Base-by-base conservation (phyloP, 2,329 filamentous ascomycete genomes). In the Fusarium austroafricanum region DNA sequence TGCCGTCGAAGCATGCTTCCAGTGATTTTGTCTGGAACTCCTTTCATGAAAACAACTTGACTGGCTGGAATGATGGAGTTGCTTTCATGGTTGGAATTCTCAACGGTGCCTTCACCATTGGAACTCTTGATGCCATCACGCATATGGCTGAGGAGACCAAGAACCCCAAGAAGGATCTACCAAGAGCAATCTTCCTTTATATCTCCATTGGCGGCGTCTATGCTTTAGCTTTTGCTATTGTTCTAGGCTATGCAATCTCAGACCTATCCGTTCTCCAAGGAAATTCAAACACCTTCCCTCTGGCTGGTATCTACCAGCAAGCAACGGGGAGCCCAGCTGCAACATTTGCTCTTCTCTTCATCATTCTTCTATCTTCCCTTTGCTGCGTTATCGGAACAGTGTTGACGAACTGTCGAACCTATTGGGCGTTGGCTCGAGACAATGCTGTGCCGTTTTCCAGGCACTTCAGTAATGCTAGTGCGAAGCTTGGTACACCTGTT, bases 101-200 rank as follows among this genome's bases (percentile, higher is more conserved):
- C 2, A 74, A 74, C 1, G 72, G 72, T 1, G 72, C 72, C 5
- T 74, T 74, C 17, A 65, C 72, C 0, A 74, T 74, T 9, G 72
- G 72, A 1, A 74, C 72, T 0, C 53, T 71, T 0, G 72, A 74
- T 2, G 61, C 72, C 1, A 73, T 74, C 10, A 74, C 72, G 0
- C 72, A 74, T 29, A 72, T 74, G 71, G 72, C 72, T 0, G 72
- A 74, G 18, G 72, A 74, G 23, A 57, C 67, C 17, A 71, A 56
- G 10, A 52, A 67, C 9, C 72, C 72, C 0, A 65, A 52, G 26
- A 65, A 46, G 8, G 65, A 74, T 12, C 20, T 74, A 0, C 72
- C 72, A 0, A 59, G 60, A 20, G 72, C 71, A 1, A 74, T 74
- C 0, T 65, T 72, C 17, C 58, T 74, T 2, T 73, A 74, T n/a